phyloP scores from a whole-genome alignment of 257 asterid genomes.

The Anisodus acutangulus region DNA sequence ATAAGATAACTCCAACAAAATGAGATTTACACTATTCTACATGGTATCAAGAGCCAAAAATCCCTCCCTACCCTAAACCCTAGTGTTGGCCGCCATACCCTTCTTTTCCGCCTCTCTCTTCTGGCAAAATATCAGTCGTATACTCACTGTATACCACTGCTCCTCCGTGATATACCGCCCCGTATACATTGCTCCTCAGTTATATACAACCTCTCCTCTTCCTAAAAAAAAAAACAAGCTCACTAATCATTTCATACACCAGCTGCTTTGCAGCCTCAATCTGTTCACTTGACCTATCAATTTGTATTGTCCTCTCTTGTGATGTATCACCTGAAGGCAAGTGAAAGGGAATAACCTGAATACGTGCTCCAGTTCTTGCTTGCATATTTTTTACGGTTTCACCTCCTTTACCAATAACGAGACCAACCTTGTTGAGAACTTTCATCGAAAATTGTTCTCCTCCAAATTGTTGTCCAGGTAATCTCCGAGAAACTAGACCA shows the following conservation, averaged over 20 bases:
- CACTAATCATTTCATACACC: constrained; percentile 40
- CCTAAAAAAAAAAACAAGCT: neutral
- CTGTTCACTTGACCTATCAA: constrained; percentile 41
- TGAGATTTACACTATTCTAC: too few species aligned
- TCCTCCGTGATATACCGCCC: too few species aligned
- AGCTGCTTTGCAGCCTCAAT: constrained; percentile 41
- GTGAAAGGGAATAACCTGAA: constrained; percentile 51
- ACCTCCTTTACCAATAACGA: constrained; percentile 88
- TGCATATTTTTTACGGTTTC: constrained; percentile 90
- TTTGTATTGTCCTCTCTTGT: constrained; percentile 39
- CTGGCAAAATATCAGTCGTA: too few species aligned
- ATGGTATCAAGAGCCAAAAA: too few species aligned
- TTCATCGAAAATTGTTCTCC: constrained; percentile 32
- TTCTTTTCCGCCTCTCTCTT: too few species aligned
- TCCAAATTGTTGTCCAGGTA: constrained; percentile 33
- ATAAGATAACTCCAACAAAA: too few species aligned
- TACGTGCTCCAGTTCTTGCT: constrained; percentile 84
- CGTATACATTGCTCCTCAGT: too few species aligned
- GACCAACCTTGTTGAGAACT: constrained; percentile 64
- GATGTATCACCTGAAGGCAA: constrained; percentile 43
- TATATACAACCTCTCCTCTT: too few species aligned
- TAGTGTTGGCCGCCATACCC: too few species aligned
- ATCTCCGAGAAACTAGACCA: constrained; percentile 33
- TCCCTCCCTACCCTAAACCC: too few species aligned
- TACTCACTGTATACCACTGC: too few species aligned